Base-by-base conservation (phyloP, 1,139 yeast genomes). In the Kodamaea arcana region DNA sequence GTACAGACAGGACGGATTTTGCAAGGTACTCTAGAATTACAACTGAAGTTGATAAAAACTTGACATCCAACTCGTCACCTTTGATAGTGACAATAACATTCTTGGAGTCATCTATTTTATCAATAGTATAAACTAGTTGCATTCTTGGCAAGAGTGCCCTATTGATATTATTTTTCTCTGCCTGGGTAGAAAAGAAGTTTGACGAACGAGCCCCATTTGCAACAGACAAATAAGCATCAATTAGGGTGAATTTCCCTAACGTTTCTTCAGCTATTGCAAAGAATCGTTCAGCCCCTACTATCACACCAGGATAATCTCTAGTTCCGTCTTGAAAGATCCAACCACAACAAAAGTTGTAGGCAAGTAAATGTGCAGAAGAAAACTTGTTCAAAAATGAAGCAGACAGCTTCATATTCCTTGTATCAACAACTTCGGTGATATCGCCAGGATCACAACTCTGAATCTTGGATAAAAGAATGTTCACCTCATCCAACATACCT, bases 31-130 rank as follows among this genome's bases (percentile, higher is more conserved):
- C 82, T 17, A 76, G 45, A 3, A 76, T 56, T 2, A 56, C 58
- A 15, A 78, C 60, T 1, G 81, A 72, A 20, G 72, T 66, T 0
- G 84, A 72, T 32, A 80, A 59, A 36, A 80, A 69, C 42, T 75
- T 73, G 2, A 81, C 82, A 54, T 83, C 90, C 14, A 83, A 56
- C 37, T 72, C 76, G 45, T 81, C 90, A 15, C 94, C 94, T 31
- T 69, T 66, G 15, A 83, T 68, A 13, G 67, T 46, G 44, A 46
- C 71, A 48, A 53, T 63, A 68, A 50, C 75, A 37, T 50, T 66
- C 60, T 46, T 62, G 0, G 46, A 48, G 5, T 54, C 62, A 0
- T 52, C 58, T 0, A 45, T 47, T 15, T 54, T 58, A 15, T 62
- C 62, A 11, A 74, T 58, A 27, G 72, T 62, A 48, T 79, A 83